A percentile compares a stretch with the other conserved stretches of the same genome.
Evolutionary conservation across 305 asterid genomes (phyloP).

Genomic region (Stenogyne calaminthoides): DNA sequence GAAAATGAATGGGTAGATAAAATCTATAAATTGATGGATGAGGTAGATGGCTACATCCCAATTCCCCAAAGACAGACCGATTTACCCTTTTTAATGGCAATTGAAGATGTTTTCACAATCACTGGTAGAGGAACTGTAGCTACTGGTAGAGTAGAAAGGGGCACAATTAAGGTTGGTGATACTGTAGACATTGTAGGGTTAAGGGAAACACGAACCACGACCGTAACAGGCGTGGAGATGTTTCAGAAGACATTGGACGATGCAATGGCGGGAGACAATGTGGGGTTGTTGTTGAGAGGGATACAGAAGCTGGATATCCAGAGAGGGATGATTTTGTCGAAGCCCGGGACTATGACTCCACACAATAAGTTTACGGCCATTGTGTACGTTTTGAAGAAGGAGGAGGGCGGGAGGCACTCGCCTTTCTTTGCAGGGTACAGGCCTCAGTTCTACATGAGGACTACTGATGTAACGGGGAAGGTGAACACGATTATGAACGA

Average conservation of each 20-base stretch:
- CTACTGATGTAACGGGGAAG: conserved; percentile 54
- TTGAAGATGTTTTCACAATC: conserved; percentile 56
- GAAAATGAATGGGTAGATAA: conserved; percentile 58
- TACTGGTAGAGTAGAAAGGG: conserved; percentile 55
- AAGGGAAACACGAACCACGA: conserved; percentile 44
- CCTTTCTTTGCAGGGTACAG: conserved; percentile 60
- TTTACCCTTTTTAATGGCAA: conserved; percentile 52
- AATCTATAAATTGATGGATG: conserved; percentile 49
- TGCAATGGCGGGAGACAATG: conserved; percentile 60
- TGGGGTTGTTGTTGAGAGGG: conserved; percentile 52
- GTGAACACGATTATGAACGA: conserved; percentile 49
- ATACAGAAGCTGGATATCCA: conserved; percentile 50
- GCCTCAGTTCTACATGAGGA: conserved; percentile 63
- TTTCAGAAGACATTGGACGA: conserved; percentile 55
- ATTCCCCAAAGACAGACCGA: conserved; percentile 53
- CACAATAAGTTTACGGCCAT: conserved; percentile 43
- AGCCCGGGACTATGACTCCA: conserved; percentile 51
- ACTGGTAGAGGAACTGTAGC: conserved; percentile 63
- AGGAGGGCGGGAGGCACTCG: conserved; percentile 59
- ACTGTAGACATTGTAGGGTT: conserved; percentile 49
- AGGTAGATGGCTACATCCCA: conserved; percentile 52
- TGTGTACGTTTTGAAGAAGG: conserved; percentile 56
- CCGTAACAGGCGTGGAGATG: conserved; percentile 58
- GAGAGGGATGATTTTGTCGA: conserved; percentile 55
- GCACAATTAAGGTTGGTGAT: conserved; percentile 44